phyloP scores from a whole-genome alignment of 345 rosid species.

The Hibiscus syriacus region DNA sequence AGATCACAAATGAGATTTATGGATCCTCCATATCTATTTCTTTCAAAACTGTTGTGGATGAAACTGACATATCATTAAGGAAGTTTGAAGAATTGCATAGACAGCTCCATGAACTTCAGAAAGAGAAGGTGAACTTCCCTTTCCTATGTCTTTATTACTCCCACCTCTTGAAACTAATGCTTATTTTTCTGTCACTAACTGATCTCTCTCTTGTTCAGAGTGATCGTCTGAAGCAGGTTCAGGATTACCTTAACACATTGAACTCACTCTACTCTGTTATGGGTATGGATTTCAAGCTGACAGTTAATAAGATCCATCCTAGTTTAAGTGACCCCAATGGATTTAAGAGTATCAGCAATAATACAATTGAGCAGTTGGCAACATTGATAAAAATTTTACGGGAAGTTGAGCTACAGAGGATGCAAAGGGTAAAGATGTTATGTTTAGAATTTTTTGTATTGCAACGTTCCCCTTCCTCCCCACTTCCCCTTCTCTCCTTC shows the following conservation, averaged over 20 bases:
- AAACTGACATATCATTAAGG: slow-evolving; percentile 67
- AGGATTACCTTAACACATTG: slow-evolving; percentile 40
- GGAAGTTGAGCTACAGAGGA: slow-evolving; percentile 76
- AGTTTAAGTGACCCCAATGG: slow-evolving; percentile 48
- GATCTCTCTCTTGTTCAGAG: slow-evolving; percentile 30
- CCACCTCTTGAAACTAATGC: neutral
- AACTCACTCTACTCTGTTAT: slow-evolving; percentile 59
- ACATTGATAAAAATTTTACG: slow-evolving; percentile 41
- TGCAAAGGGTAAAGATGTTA: slow-evolving; percentile 55
- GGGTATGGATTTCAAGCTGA: slow-evolving; percentile 62
- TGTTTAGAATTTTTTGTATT: slow-evolving; percentile 1
- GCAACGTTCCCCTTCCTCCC: neutral
- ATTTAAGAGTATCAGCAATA: slow-evolving; percentile 45
- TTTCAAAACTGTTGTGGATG: slow-evolving; percentile 36
- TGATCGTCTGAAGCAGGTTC: slow-evolving; percentile 56
- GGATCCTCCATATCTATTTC: slow-evolving; percentile 31
- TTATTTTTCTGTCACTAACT: neutral
- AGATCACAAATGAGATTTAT: slow-evolving; percentile 50
- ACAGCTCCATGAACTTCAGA: slow-evolving; percentile 57
- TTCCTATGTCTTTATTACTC: slow-evolving; percentile 1
- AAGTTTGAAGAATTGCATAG: slow-evolving; percentile 70
- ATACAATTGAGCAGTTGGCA: slow-evolving; percentile 44
- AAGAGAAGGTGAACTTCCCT: slow-evolving; percentile 55
- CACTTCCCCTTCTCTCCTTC: neutral
- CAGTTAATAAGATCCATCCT: slow-evolving; percentile 47